Percentiles rank a stretch among this genome's conserved stretches.
These are phyloP conservation scores for Chlorella ohadii DNA, from an alignment of 139 green algal species.

Conservation along the genomic window DNA sequence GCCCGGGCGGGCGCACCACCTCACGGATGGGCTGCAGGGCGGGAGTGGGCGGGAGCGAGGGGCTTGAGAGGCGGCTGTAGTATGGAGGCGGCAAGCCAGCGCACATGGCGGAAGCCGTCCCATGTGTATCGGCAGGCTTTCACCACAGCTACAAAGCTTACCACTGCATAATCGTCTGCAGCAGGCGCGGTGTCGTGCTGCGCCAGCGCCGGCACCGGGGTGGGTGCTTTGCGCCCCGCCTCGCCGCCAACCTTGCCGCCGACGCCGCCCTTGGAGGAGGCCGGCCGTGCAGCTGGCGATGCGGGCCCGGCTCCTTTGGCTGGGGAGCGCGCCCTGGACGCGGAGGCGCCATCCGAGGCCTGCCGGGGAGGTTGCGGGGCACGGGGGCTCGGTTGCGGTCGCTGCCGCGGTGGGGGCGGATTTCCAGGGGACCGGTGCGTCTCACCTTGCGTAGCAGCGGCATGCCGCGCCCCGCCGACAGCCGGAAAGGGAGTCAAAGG, in stretches of 20 bases:
- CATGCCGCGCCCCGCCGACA: not conserved
- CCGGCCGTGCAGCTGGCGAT: not conserved
- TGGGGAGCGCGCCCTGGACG: not conserved
- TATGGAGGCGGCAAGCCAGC: too few relatives aligned
- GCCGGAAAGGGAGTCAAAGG: too few relatives aligned
- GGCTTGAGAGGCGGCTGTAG: too few relatives aligned
- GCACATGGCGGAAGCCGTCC: too few relatives aligned
- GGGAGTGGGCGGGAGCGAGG: too few relatives aligned
- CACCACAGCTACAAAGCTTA: not conserved
- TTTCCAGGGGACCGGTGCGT: too few relatives aligned
- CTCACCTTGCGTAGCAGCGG: conserved; percentile 17
- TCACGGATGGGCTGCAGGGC: conserved; percentile 74
- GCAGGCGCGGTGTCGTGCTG: too few relatives aligned
- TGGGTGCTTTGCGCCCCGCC: not conserved
- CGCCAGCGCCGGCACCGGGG: not conserved
- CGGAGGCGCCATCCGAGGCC: not conserved
- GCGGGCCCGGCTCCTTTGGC: not conserved
- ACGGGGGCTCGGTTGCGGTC: too few relatives aligned
- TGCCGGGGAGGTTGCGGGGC: not conserved
- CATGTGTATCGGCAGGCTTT: not conserved
- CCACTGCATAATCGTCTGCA: conserved; percentile 27
- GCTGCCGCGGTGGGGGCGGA: too few relatives aligned
- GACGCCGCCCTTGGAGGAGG: conserved; percentile 2
- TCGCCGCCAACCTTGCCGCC: too few relatives aligned
- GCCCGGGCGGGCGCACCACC: conserved; percentile 77